These are phyloP conservation scores for Thalassiosira oceanica DNA, from an alignment of 352 stramenopile genomes.

Conservation along the genomic window DNA sequence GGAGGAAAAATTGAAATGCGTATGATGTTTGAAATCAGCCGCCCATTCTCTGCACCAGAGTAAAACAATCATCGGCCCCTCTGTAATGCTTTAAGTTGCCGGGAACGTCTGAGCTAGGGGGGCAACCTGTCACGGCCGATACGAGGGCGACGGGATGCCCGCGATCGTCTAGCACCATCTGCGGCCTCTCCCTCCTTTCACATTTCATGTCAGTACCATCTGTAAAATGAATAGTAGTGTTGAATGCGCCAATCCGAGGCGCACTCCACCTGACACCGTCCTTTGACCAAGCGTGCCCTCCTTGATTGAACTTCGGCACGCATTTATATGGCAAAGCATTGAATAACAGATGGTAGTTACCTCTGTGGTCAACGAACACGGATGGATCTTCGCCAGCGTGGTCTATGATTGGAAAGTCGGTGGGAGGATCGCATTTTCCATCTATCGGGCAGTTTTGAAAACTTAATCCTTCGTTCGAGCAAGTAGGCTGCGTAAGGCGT, in stretches of 20 bases:
- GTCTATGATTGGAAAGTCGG: constrained; percentile 23
- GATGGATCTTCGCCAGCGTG: constrained; percentile 45
- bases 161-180: constrained; percentile 31
- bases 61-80: constrained; percentile 38
- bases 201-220: constrained; percentile 38
- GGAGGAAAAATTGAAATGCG: too few relatives aligned
- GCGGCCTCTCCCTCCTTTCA: constrained; percentile 39
- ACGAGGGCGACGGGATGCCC: constrained; percentile 25
- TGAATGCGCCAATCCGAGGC: constrained; percentile 34
- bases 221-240: constrained; percentile 40
- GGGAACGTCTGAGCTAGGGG: constrained; percentile 1
- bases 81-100: constrained; percentile 16
- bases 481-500: constrained; percentile 28
- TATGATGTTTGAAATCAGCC: too few relatives aligned
- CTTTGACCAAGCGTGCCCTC: constrained; percentile 41
- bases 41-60: constrained; percentile 33
- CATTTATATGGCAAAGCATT: constrained; percentile 46
- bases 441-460: constrained; percentile 24
- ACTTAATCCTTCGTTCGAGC: constrained; percentile 32
- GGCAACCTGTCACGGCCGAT: constrained; percentile 33
- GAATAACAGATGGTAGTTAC: constrained; percentile 50
- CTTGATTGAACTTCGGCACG: constrained; percentile 43
- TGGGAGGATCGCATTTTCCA: constrained; percentile 14
- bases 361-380: constrained; percentile 38
- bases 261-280: constrained; percentile 36